Base-by-base conservation (phyloP, 1,284 basidiomycete genomes). In the Apiotrichum sp. region DNA sequence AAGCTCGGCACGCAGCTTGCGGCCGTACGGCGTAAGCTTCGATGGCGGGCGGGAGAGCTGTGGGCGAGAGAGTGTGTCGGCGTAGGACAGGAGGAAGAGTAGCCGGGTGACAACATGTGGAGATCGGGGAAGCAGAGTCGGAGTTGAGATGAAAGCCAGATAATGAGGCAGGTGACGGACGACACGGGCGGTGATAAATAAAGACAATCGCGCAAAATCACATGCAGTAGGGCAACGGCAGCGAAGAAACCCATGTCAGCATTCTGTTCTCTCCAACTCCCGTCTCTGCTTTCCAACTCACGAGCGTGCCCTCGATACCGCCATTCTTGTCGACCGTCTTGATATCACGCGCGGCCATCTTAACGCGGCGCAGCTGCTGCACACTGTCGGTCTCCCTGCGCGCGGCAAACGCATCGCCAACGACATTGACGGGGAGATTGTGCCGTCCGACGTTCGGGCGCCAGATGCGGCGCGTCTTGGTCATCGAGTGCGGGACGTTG, bases 391-490 rank as follows among this genome's bases (percentile, higher is more conserved):
- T 46, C 45, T 43, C 47, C 7, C 48, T 34, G 1, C 44, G 22
- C 22, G 22, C 22, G 22, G 22, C 38, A 13, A 33, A 33, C 6
- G 60, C 59, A 14, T 58, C 62, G 10, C 59, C 63, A 10, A 72
- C 52, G 3, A 73, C 38, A 16, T 53, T 64, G 29, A 73, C 58
- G 8, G 70, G 67, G 53, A 67, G 63, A 56, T 70, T 63, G 31
- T 64, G 57, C 14, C 68, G 60, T 7, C 90, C 88, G 16, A 89
- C 80, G 75, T 96, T 96, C 31, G 92, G 89, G 32, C 89, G 78
- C 92, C 92, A 96, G 45, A 84, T 83, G 45, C 92, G 80, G 50
- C 88, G 85, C n/a, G 93, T 93, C 78, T 93, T 93, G 73, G 87
- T 83, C 71, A 88, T 85, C 29, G 91, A 95, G 75, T 89, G 87